Evolutionary conservation across 2,329 filamentous ascomycete species (phyloP).

Genomic region (Aspergillus quadrilineatus): DNA sequence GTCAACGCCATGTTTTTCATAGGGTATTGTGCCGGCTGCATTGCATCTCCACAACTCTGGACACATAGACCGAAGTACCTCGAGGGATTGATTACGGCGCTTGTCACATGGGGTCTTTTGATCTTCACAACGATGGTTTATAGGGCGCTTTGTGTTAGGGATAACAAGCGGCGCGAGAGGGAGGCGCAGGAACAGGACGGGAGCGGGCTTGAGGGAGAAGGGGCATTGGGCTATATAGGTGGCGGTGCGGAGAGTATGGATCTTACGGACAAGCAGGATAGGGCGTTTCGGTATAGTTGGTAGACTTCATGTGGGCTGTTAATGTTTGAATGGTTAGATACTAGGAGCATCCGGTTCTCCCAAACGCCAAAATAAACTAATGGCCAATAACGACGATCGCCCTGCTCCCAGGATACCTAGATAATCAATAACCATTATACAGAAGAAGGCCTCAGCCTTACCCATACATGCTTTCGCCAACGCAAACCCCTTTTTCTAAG

Average conservation of each 20-base stretch:
- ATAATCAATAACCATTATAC: too few species aligned
- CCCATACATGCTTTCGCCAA: too few species aligned
- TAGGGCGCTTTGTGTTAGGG: neutral
- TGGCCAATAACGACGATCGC: too few species aligned
- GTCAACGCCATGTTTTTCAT: slow-evolving; percentile 53
- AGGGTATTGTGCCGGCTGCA: slow-evolving; percentile 50
- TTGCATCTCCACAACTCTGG: slow-evolving; percentile 51
- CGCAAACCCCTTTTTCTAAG: too few species aligned
- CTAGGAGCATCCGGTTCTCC: too few species aligned
- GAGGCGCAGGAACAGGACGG: neutral
- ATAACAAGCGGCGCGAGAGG: neutral
- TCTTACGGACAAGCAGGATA: neutral
- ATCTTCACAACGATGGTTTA: neutral
- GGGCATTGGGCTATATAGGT: neutral
- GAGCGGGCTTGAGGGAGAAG: neutral
- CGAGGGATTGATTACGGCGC: slow-evolving; percentile 45
- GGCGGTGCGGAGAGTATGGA: neutral
- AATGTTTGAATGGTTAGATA: too few species aligned
- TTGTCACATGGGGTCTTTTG: neutral
- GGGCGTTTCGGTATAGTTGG: neutral
- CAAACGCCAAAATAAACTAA: too few species aligned
- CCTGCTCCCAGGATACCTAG: too few species aligned
- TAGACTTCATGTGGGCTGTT: neutral
- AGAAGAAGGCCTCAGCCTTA: too few species aligned
- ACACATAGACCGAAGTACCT: slow-evolving; percentile 44